These are phyloP conservation scores for Colletotrichum cordylinicola DNA, from an alignment of 2,329 filamentous ascomycete genomes.

Conservation along the genomic window DNA sequence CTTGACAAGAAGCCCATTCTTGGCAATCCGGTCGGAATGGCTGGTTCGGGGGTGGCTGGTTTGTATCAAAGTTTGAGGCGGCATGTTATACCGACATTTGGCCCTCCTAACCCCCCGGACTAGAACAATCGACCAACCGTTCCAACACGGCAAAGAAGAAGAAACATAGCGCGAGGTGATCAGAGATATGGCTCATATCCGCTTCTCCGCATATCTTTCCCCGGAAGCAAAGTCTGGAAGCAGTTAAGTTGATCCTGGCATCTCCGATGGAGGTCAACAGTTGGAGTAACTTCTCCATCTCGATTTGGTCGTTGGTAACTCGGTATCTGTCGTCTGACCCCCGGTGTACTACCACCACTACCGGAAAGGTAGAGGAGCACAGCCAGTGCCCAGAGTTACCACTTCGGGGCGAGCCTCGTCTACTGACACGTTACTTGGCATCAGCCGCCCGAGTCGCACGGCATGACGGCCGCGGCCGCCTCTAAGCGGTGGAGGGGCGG, in stretches of 20 bases:
- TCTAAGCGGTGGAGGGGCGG: background rate
- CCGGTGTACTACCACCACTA: background rate
- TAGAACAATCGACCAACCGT: background rate
- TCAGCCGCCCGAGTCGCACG: background rate
- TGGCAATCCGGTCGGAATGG: background rate
- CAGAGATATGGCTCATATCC: background rate
- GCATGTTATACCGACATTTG: background rate
- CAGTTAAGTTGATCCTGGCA: background rate
- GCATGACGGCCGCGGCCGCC: background rate
- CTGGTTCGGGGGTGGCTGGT: background rate
- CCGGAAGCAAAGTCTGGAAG: background rate
- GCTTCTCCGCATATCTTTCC: background rate
- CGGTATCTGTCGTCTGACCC: background rate
- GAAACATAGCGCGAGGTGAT: background rate
- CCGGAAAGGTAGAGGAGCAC: background rate
- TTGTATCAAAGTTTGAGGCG: background rate
- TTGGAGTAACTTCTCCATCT: background rate
- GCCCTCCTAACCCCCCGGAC: background rate
- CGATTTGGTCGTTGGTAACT: background rate
- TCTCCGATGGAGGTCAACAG: background rate
- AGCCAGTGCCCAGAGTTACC: background rate
- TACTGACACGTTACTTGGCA: background rate
- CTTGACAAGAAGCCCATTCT: background rate
- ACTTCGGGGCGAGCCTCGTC: background rate
- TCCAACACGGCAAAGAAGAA: background rate